These are phyloP conservation scores for Quercus cerris DNA, from an alignment of 306 rosid genomes.

Conservation along the genomic window DNA sequence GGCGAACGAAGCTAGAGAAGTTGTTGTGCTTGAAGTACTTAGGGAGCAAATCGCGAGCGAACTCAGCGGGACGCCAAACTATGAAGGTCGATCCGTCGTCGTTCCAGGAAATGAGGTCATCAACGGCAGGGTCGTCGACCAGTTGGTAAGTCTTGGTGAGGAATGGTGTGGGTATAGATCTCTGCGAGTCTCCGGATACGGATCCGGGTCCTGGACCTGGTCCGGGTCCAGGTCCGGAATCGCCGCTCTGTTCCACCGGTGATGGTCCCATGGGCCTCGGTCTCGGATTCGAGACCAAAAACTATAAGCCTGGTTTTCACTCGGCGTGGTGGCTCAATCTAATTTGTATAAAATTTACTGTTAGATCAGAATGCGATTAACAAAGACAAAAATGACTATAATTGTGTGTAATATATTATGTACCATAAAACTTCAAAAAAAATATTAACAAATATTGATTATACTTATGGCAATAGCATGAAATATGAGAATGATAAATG, in stretches of 20 bases:
- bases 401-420: not conserved
- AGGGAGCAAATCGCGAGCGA: slow-evolving; percentile 94
- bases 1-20: slow-evolving; percentile 97
- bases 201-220: not conserved
- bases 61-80: slow-evolving; percentile 94
- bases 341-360: not conserved
- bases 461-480: not conserved
- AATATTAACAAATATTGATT: not conserved
- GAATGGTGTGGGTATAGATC: slow-evolving; percentile 92
- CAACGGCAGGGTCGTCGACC: slow-evolving; percentile 75
- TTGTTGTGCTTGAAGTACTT: slow-evolving; percentile 90
- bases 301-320: not conserved
- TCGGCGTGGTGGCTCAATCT: not conserved
- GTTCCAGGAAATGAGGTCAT: slow-evolving; percentile 89
- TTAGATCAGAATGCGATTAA: not conserved
- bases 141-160: slow-evolving; percentile 79
- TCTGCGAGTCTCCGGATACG: slow-evolving; percentile 48
- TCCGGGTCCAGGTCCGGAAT: slow-evolving; percentile 30
- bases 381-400: not conserved
- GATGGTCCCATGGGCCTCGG: slow-evolving; percentile 50
- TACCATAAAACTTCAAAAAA: not conserved
- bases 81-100: slow-evolving; percentile 81
- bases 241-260: slow-evolving; percentile 72
- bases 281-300: slow-evolving; percentile 46
- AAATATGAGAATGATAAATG: not conserved